These are phyloP conservation scores for Emmonsiellopsis sp. DNA, from an alignment of 2,329 filamentous ascomycete genomes.

Conservation along the genomic window DNA sequence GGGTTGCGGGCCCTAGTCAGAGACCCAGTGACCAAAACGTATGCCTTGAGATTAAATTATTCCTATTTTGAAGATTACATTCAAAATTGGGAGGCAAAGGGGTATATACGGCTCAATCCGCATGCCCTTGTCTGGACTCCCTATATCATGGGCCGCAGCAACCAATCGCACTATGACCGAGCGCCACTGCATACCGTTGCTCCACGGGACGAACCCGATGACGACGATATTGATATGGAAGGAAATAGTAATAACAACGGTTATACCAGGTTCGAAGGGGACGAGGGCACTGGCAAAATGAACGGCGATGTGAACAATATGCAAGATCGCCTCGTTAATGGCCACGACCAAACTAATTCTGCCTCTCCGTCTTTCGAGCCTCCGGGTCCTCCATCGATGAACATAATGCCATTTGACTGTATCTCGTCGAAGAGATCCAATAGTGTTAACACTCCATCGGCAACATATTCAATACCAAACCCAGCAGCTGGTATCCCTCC, in stretches of 20 bases:
- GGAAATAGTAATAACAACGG: slow-evolving; percentile 2
- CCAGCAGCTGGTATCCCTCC: slow-evolving; percentile 31
- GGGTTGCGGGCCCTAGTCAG: slow-evolving; percentile 80
- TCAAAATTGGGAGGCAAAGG: slow-evolving; percentile 78
- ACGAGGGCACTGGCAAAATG: slow-evolving; percentile 3
- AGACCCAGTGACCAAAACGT: slow-evolving; percentile 78
- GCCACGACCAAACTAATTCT: background rate
- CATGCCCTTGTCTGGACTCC: slow-evolving; percentile 86
- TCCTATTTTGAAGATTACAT: slow-evolving; percentile 82
- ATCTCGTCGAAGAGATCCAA: slow-evolving; percentile 15
- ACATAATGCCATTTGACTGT: slow-evolving; percentile 15
- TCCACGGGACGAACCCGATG: slow-evolving; percentile 64
- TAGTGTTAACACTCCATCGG: slow-evolving; percentile 17
- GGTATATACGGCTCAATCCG: slow-evolving; percentile 75
- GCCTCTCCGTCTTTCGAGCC: slow-evolving; percentile 7
- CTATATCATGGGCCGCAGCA: slow-evolving; percentile 88
- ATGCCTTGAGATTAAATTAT: slow-evolving; percentile 80
- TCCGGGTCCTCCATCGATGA: slow-evolving; percentile 22
- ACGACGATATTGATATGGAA: slow-evolving; percentile 14
- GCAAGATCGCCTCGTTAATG: slow-evolving; percentile 3
- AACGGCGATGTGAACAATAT: slow-evolving; percentile 1
- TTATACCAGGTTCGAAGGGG: slow-evolving; percentile 12
- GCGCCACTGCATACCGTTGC: slow-evolving; percentile 80
- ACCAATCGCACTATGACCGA: slow-evolving; percentile 72
- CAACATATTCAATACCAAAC: slow-evolving; percentile 12